Evolutionary conservation across 495 filamentous ascomycete genomes (phyloP).

Genomic region (Cudoniella acicularis): DNA sequence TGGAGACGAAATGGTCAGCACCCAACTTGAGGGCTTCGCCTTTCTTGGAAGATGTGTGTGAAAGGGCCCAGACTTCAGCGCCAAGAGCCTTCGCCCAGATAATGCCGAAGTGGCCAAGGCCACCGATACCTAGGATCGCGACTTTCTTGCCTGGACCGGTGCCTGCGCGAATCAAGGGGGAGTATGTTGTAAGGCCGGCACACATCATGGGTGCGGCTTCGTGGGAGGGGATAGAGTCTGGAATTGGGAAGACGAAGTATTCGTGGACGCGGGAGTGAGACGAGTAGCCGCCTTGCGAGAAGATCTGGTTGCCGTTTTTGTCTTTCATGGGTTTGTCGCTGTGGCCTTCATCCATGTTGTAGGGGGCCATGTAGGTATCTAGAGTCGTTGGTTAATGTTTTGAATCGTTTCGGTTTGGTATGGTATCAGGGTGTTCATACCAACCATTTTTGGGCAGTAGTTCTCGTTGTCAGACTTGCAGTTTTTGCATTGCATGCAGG

Average conservation of each 20-base stretch:
- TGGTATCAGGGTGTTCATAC: too few species aligned
- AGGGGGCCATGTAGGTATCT: slow-evolving; percentile 64
- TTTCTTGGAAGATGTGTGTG: slow-evolving; percentile 55
- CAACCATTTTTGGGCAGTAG: slow-evolving; percentile 62
- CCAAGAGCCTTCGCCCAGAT: slow-evolving; percentile 62
- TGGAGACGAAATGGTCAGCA: slow-evolving; percentile 64
- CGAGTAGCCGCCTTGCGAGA: slow-evolving; percentile 62
- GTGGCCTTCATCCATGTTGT: slow-evolving; percentile 40
- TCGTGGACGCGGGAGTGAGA: slow-evolving; percentile 73
- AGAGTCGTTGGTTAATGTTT: too few species aligned
- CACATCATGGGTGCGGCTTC: slow-evolving; percentile 76
- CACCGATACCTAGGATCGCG: slow-evolving; percentile 67
- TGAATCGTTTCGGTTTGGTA: too few species aligned
- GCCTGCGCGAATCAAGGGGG: slow-evolving; percentile 59
- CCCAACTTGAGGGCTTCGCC: slow-evolving; percentile 59
- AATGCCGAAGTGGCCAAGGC: slow-evolving; percentile 65
- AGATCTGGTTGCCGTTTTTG: slow-evolving; percentile 45
- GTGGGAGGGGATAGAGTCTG: slow-evolving; percentile 57
- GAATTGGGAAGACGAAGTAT: slow-evolving; percentile 74
- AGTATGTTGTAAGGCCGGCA: slow-evolving; percentile 71
- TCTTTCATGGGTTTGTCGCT: slow-evolving; percentile 27
- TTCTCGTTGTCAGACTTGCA: slow-evolving; percentile 74
- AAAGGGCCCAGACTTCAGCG: slow-evolving; percentile 65
- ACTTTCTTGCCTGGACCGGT: slow-evolving; percentile 66
- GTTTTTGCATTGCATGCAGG: slow-evolving; percentile 65